A percentile compares a stretch with the other conserved stretches of the same genome.
Conservation (phyloP, 805 yeast genomes). For the Candida montana region DNA sequence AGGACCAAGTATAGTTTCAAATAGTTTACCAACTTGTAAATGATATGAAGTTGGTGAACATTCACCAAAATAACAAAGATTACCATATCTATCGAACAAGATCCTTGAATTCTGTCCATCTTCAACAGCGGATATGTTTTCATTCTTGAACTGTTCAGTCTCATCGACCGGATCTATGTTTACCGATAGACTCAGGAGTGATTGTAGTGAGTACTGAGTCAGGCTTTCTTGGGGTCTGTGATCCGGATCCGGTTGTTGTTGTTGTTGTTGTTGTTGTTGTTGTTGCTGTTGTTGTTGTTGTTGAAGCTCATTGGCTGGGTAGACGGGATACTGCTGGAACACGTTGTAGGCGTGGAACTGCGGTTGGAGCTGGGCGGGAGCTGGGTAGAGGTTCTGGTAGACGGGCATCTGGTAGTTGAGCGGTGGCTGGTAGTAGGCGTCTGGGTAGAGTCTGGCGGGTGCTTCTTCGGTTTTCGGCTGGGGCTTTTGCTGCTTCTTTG, state of each 20-base stretch:
- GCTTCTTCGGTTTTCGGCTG: neutral
- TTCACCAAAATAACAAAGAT: slow-evolving; percentile 36
- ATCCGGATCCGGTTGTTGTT: neutral
- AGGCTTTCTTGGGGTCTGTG: slow-evolving; percentile 2
- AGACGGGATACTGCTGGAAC: too few species aligned
- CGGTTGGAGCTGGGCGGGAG: too few species aligned
- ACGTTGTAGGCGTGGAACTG: too few species aligned
- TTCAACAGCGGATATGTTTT: slow-evolving; percentile 9
- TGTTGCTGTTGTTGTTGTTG: slow-evolving; percentile 1
- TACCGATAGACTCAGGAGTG: slow-evolving; percentile 17
- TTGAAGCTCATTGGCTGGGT: too few species aligned
- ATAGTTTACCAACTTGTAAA: slow-evolving; percentile 35
- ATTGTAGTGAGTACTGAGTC: slow-evolving; percentile 17
- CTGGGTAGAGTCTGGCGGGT: too few species aligned
- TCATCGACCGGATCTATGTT: slow-evolving; percentile 11
- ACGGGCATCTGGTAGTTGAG: too few species aligned
- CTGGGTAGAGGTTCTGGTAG: too few species aligned
- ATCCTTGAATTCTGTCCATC: slow-evolving; percentile 24
- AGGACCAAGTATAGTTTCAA: slow-evolving; percentile 27
- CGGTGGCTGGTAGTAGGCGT: too few species aligned
- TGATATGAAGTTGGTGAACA: slow-evolving; percentile 37
- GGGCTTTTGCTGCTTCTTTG: slow-evolving; percentile 9
- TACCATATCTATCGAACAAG: slow-evolving; percentile 32
- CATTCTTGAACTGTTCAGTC: slow-evolving; percentile 13
- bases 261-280: neutral